Percentiles rank a stretch among this genome's conserved stretches.
Evolutionary conservation across 495 filamentous ascomycete species (phyloP).

Genomic region (Neurospora sp.): DNA sequence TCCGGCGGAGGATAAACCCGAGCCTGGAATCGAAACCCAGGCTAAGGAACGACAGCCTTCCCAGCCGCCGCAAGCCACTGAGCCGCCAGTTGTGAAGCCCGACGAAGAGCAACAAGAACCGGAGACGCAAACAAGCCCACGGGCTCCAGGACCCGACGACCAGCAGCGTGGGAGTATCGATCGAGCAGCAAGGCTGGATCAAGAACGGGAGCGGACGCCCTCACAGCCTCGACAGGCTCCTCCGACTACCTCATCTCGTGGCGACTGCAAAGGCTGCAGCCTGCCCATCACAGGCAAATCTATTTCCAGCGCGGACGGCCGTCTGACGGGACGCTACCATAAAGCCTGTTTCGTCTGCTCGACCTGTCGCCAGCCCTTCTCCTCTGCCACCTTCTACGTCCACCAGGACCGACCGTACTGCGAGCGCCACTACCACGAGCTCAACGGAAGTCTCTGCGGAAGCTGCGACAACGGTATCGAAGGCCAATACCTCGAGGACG

Average conservation of each 20-base stretch:
- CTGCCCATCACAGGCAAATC: slow-evolving; percentile 80
- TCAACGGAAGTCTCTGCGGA: slow-evolving; percentile 76
- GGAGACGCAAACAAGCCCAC: not conserved
- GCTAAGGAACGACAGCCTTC: not conserved
- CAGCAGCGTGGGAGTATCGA: not conserved
- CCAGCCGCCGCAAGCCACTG: not conserved
- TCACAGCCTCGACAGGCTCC: slow-evolving; percentile 11
- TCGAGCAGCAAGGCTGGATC: not conserved
- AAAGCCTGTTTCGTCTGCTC: slow-evolving; percentile 88
- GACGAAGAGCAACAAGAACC: not conserved
- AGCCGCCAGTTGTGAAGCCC: not conserved
- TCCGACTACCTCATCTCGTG: slow-evolving; percentile 36
- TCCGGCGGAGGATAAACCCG: slow-evolving; percentile 6
- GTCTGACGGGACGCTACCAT: slow-evolving; percentile 88
- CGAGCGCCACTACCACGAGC: slow-evolving; percentile 82
- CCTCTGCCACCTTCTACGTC: slow-evolving; percentile 88
- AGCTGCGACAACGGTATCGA: slow-evolving; percentile 81
- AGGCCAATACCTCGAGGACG: slow-evolving; percentile 88
- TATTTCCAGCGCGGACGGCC: slow-evolving; percentile 85
- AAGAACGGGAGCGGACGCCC: not conserved
- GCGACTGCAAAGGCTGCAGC: slow-evolving; percentile 74
- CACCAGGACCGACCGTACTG: slow-evolving; percentile 80
- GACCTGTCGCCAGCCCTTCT: slow-evolving; percentile 71
- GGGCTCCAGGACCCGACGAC: not conserved
- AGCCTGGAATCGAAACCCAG: not conserved